Evolutionary conservation across 1,284 basidiomycete species (phyloP).

Genomic region (Rhodofomes roseus): DNA sequence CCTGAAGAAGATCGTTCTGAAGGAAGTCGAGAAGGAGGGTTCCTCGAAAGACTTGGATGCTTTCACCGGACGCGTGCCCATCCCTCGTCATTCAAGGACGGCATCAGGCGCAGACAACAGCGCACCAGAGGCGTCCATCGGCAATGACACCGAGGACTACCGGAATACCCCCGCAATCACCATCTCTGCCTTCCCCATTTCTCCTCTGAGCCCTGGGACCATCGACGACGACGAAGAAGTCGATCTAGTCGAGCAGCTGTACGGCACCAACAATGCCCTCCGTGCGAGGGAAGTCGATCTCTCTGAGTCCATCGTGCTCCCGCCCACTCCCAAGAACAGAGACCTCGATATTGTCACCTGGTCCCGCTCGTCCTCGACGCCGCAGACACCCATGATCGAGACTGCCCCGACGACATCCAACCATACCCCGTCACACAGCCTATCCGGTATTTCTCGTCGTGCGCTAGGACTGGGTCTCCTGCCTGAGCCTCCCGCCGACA

Average conservation of each 20-base stretch:
- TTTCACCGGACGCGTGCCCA: conserved; percentile 19
- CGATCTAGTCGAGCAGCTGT: conserved; percentile 92
- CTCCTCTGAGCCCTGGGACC: conserved; percentile 24
- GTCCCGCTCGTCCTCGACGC: conserved; percentile 62
- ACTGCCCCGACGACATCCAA: conserved; percentile 9
- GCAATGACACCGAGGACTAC: conserved; percentile 18
- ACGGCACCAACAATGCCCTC: conserved; percentile 73
- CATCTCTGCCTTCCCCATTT: conserved; percentile 11
- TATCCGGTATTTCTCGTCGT: conserved; percentile 5
- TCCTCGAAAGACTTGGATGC: conserved; percentile 47
- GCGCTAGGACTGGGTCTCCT: conserved; percentile 2
- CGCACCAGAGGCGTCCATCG: conserved; percentile 23
- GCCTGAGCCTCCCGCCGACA: conserved; percentile 5
- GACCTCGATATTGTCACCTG: conserved; percentile 83
- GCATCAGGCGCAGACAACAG: conserved; percentile 11
- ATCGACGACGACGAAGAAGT: conserved; percentile 76
- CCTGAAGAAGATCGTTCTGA: conserved; percentile 78
- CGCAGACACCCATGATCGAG: conserved; percentile 38
- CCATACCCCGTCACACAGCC: conserved; percentile 14
- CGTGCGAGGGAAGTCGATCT: conserved; percentile 69
- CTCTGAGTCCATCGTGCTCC: conserved; percentile 77
- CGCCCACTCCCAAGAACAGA: conserved; percentile 81
- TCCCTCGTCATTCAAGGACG: conserved; percentile 8
- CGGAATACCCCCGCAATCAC: conserved; percentile 9
- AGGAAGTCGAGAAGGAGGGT: conserved; percentile 61